These are phyloP conservation scores for Volvox reticuliferus DNA, from an alignment of 139 green algal species.

Conservation along the genomic window DNA sequence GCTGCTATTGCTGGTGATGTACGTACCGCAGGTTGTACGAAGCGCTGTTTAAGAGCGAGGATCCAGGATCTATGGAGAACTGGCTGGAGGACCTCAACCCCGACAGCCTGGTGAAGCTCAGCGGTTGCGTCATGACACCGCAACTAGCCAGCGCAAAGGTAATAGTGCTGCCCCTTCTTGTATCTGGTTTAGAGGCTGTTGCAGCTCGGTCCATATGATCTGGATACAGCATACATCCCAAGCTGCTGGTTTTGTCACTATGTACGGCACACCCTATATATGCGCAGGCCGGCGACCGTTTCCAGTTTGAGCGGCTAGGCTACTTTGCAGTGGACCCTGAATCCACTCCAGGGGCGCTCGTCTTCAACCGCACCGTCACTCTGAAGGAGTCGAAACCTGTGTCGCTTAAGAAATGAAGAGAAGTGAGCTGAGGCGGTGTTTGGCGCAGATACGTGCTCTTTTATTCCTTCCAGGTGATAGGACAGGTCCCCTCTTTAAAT, in stretches of 20 bases:
- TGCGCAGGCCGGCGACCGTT: conserved; percentile 70
- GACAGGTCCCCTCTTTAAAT: too few relatives aligned
- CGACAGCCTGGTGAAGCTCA: conserved; percentile 58
- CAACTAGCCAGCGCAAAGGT: conserved; percentile 54
- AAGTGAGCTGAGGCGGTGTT: too few relatives aligned
- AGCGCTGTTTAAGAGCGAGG: conserved; percentile 88
- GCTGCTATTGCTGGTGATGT: too few relatives aligned
- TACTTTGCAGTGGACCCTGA: conserved; percentile 94
- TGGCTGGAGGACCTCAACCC: conserved; percentile 94
- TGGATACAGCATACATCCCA: too few relatives aligned
- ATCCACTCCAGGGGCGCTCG: conserved; percentile 67
- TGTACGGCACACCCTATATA: too few relatives aligned
- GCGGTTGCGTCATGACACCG: conserved; percentile 41
- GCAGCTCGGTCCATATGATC: too few relatives aligned
- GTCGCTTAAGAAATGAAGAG: conserved; percentile 36
- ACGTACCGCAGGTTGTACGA: conserved; percentile 84
- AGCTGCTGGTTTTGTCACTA: too few relatives aligned
- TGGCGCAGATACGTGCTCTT: too few relatives aligned
- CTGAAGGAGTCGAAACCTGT: conserved; percentile 79
- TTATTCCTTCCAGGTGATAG: too few relatives aligned
- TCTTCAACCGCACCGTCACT: conserved; percentile 95
- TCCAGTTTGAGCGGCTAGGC: conserved; percentile 97
- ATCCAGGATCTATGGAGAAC: conserved; percentile 72
- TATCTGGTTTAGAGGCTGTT: too few relatives aligned
- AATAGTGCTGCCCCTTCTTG: too few relatives aligned